phyloP scores from a whole-genome alignment of 208 protist species.

The Acanthamoeba healyi region DNA sequence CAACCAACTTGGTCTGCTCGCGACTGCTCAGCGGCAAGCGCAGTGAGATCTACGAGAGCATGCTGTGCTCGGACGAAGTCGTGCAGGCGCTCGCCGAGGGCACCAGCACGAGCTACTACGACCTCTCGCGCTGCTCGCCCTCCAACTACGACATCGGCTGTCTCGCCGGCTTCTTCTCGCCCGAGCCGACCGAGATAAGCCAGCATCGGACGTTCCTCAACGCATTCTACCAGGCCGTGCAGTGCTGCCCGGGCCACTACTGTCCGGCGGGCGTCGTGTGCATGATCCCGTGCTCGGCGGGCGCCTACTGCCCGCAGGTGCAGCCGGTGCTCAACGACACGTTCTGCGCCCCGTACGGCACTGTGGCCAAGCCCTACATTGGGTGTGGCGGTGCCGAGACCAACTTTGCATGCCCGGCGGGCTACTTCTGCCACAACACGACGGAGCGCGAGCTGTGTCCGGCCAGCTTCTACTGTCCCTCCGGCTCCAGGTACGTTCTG shows the following conservation, averaged over 20 bases:
- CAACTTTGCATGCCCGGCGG: conserved; percentile 35
- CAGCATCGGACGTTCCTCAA: neutral
- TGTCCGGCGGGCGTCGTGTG: conserved; percentile 13
- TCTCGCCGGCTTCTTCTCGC: conserved; percentile 18
- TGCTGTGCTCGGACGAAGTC: conserved; percentile 31
- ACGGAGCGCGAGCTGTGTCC: neutral
- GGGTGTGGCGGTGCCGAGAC: neutral
- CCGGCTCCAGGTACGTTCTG: conserved; percentile 23
- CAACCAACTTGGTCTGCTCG: neutral
- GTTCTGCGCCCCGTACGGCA: neutral
- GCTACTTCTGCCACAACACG: conserved; percentile 39
- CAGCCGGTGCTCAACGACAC: neutral
- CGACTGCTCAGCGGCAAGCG: neutral
- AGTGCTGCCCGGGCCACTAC: conserved; percentile 24
- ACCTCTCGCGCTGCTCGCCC: conserved; percentile 13
- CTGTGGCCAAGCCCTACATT: neutral
- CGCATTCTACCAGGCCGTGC: neutral
- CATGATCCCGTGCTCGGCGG: conserved; percentile 41
- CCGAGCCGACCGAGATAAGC: neutral
- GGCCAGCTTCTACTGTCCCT: neutral
- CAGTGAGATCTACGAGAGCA: neutral
- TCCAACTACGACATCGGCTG: conserved; percentile 41
- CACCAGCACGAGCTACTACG: conserved; percentile 12
- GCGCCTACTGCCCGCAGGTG: conserved; percentile 44
- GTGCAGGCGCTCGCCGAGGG: neutral